Percentiles rank a stretch among this genome's conserved stretches.
Conservation (phyloP, 179 eudicot species). For the Gypsophila paniculata region DNA sequence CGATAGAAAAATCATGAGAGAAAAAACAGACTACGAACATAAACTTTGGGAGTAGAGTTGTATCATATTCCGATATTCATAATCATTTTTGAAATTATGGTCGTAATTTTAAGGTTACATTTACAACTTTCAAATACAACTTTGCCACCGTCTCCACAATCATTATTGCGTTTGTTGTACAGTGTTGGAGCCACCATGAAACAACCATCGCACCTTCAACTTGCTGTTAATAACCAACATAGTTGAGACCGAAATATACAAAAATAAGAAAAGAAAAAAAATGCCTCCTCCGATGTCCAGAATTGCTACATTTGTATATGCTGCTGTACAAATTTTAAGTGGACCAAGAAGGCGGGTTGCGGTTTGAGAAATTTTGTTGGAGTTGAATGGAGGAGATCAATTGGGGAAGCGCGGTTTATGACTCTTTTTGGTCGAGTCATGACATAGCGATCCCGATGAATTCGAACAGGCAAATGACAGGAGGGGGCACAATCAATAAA, state of each 20-base stretch:
- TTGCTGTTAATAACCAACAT: background rate
- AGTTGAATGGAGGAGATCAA: background rate
- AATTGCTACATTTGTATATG: background rate
- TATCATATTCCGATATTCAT: too few relatives aligned
- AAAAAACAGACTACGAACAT: too few relatives aligned
- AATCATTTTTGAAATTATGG: too few relatives aligned
- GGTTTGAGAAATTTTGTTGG: background rate
- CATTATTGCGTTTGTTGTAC: background rate
- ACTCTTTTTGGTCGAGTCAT: background rate
- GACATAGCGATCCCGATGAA: background rate
- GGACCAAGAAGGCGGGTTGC: background rate
- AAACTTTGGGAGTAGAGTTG: too few relatives aligned
- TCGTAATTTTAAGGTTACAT: too few relatives aligned
- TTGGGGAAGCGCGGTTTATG: background rate
- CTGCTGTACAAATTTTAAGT: background rate
- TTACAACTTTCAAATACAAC: background rate
- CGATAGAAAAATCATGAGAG: too few relatives aligned
- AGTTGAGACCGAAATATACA: slow-evolving; percentile 7
- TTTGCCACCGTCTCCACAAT: background rate
- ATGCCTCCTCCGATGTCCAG: background rate
- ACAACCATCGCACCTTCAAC: slow-evolving; percentile 5
- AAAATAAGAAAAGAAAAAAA: background rate
- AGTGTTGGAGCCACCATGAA: slow-evolving; percentile 4
- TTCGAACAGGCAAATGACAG: background rate
- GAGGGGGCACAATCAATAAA: background rate